Conservation (phyloP, 345 rosid genomes). For the Acer negundo region DNA sequence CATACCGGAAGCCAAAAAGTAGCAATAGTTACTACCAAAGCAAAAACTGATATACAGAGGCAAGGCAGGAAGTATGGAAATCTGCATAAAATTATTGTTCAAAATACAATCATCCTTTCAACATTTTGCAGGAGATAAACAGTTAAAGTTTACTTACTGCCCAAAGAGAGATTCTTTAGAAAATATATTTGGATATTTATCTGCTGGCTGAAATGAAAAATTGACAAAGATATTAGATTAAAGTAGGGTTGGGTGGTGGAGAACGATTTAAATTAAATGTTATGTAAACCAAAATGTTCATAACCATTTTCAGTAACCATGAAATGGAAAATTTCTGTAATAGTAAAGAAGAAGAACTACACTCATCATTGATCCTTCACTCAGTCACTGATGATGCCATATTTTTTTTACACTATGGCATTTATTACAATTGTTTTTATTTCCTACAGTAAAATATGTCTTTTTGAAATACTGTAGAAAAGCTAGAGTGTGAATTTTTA, state of each 20-base stretch:
- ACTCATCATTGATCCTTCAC: too few relatives aligned
- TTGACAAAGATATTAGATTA: conserved; percentile 13
- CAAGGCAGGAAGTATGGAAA: conserved; percentile 86
- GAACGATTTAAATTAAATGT: background rate
- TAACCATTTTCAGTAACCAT: background rate
- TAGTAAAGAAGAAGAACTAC: too few relatives aligned
- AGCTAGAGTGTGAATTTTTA: too few relatives aligned
- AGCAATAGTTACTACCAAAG: conserved; percentile 55
- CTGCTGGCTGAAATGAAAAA: conserved; percentile 67
- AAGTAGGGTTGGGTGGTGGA: background rate
- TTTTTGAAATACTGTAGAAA: too few relatives aligned
- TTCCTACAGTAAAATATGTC: too few relatives aligned
- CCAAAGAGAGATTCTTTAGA: conserved; percentile 73
- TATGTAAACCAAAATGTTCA: background rate
- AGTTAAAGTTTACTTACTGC: conserved; percentile 39
- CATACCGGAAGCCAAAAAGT: conserved; percentile 76
- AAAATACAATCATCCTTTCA: background rate
- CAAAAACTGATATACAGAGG: conserved; percentile 57
- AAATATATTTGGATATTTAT: conserved; percentile 68
- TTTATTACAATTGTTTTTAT: too few relatives aligned
- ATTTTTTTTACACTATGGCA: too few relatives aligned
- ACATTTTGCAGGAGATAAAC: background rate
- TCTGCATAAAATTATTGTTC: conserved; percentile 41
- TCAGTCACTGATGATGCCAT: too few relatives aligned
- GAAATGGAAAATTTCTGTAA: too few relatives aligned